Evolutionary conservation across 2,329 filamentous ascomycete species (phyloP).

Genomic region (Cryphonectria naterciae): DNA sequence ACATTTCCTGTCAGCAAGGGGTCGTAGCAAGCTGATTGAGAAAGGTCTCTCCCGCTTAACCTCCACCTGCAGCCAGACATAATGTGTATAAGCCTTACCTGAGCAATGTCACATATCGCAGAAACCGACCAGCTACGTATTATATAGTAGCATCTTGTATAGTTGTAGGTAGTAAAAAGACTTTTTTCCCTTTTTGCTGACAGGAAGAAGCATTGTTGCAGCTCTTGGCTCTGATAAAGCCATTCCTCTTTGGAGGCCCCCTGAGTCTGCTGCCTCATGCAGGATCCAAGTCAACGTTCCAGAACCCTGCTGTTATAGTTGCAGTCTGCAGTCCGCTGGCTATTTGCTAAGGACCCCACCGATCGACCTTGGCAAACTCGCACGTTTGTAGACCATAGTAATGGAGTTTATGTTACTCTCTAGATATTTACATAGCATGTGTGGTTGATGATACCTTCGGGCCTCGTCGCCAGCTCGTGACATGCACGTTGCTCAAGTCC

Average conservation of each 20-base stretch:
- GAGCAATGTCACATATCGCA: neutral
- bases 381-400: neutral
- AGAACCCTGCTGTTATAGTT: neutral
- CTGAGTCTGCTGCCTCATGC: neutral
- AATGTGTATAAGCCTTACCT: neutral
- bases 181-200: neutral
- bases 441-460: neutral
- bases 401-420: neutral
- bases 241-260: neutral
- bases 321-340: neutral
- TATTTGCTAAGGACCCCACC: neutral
- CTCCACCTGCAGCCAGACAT: neutral
- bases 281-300: conserved; percentile 1
- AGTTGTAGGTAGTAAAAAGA: neutral
- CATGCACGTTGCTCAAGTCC: neutral
- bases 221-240: neutral
- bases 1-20: neutral
- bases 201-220: neutral
- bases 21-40: neutral
- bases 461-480: neutral
- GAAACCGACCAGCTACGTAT: neutral
- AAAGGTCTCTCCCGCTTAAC: neutral
- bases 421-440: neutral
- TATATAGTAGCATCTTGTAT: neutral
- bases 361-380: neutral